Evolutionary conservation across 345 rosid species (phyloP).

Genomic region (Sonneratia caseolaris): DNA sequence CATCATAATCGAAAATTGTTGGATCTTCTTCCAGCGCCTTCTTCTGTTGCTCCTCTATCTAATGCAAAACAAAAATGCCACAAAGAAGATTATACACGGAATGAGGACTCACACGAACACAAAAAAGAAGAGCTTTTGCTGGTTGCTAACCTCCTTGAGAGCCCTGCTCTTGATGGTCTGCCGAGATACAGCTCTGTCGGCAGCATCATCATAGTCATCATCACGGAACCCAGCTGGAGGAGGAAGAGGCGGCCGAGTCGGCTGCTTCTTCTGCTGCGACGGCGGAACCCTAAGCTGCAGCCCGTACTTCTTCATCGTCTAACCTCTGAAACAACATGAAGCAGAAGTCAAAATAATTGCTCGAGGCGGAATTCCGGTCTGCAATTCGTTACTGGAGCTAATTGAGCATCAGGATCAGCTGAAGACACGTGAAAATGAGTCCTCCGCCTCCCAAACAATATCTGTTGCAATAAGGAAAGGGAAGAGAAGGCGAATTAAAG

Average conservation of each 20-base stretch:
- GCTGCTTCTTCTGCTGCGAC: slow-evolving; percentile 42
- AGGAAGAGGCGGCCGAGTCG: slow-evolving; percentile 43
- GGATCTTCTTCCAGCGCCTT: slow-evolving; percentile 86
- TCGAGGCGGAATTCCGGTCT: neutral
- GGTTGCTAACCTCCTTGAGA: slow-evolving; percentile 45
- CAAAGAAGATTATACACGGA: neutral
- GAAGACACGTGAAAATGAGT: neutral
- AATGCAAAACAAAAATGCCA: neutral
- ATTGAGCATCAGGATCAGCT: neutral
- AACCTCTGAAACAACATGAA: neutral
- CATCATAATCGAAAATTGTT: slow-evolving; percentile 68
- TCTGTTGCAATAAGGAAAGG: neutral
- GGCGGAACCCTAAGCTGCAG: slow-evolving; percentile 68
- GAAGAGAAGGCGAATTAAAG: neutral
- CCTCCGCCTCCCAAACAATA: neutral
- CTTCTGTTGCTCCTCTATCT: slow-evolving; percentile 82
- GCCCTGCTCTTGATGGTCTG: slow-evolving; percentile 74
- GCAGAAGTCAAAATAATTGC: neutral
- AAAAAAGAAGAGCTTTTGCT: neutral
- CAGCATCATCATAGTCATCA: slow-evolving; percentile 43
- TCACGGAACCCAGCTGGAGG: slow-evolving; percentile 40
- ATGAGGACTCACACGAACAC: neutral
- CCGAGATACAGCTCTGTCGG: slow-evolving; percentile 67
- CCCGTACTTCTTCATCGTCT: slow-evolving; percentile 73
- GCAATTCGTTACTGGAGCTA: neutral